Percentiles rank a stretch among this genome's conserved stretches.
Evolutionary conservation across 352 stramenopile species (phyloP).

Genomic region (Globisporangium ultimum): DNA sequence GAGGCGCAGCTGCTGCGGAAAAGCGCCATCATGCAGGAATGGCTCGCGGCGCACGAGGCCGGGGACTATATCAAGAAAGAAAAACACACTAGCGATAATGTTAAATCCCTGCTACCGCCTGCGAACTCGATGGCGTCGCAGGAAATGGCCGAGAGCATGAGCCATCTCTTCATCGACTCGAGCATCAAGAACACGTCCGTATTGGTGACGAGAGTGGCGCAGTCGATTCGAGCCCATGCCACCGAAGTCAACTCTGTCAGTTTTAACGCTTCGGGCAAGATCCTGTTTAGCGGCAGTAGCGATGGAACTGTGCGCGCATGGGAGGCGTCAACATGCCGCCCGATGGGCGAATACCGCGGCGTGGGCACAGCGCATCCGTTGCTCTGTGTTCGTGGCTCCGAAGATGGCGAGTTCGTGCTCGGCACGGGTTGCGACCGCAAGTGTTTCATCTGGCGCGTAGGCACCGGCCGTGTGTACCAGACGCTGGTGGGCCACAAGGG

Average conservation of each 20-base stretch:
- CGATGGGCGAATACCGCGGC: slow-evolving; percentile 73
- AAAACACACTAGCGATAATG: background rate
- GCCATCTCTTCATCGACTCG: slow-evolving; percentile 32
- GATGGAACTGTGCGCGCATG: slow-evolving; percentile 80
- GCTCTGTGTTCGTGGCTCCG: slow-evolving; percentile 75
- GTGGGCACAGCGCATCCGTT: slow-evolving; percentile 77
- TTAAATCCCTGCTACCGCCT: background rate
- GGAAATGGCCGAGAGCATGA: slow-evolving; percentile 45
- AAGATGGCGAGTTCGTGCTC: slow-evolving; percentile 72
- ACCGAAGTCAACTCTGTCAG: slow-evolving; percentile 85
- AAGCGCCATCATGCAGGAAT: slow-evolving; percentile 58
- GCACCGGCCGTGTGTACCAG: slow-evolving; percentile 75
- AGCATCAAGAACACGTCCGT: slow-evolving; percentile 14
- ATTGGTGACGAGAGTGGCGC: slow-evolving; percentile 35
- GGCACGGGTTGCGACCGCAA: slow-evolving; percentile 83
- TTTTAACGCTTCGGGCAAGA: slow-evolving; percentile 80
- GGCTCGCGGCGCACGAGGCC: slow-evolving; percentile 38
- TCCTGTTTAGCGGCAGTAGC: slow-evolving; percentile 79
- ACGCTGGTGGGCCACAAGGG: slow-evolving; percentile 83
- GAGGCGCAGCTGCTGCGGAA: slow-evolving; percentile 60
- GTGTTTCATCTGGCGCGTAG: slow-evolving; percentile 82
- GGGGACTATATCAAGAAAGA: slow-evolving; percentile 17
- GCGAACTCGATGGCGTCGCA: slow-evolving; percentile 26
- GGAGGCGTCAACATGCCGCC: slow-evolving; percentile 46
- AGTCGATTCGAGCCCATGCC: slow-evolving; percentile 71